Percentiles rank a stretch among this genome's conserved stretches.
Evolutionary conservation across 129 eudicot species (phyloP).

Genomic region (Silybum marianum): DNA sequence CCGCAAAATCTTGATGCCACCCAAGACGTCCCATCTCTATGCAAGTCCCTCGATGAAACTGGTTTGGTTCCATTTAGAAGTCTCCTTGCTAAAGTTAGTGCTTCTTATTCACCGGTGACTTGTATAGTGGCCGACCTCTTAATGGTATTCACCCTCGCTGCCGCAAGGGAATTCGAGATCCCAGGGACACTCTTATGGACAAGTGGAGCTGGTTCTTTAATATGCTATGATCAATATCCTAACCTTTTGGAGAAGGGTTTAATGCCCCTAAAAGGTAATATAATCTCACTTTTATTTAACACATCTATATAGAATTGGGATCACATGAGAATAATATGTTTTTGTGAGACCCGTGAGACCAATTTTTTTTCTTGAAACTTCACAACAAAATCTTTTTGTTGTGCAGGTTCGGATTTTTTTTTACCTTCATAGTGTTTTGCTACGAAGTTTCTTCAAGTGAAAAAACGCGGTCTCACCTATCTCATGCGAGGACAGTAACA

Average conservation of each 20-base stretch:
- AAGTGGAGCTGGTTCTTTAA: conserved; percentile 34
- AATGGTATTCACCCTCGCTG: conserved; percentile 36
- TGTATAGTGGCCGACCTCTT: conserved; percentile 33
- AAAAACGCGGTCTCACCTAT: too few relatives aligned
- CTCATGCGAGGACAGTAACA: too few relatives aligned
- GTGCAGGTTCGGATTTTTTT: too few relatives aligned
- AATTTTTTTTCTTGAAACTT: too few relatives aligned
- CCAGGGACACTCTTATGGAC: conserved; percentile 39
- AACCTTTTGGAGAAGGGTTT: conserved; percentile 31
- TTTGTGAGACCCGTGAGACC: too few relatives aligned
- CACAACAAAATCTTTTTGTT: too few relatives aligned
- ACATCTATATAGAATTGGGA: too few relatives aligned
- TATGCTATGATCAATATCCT: conserved; percentile 37
- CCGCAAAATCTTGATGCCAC: conserved; percentile 33
- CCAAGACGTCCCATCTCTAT: conserved; percentile 32
- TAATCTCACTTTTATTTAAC: neutral
- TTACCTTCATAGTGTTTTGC: too few relatives aligned
- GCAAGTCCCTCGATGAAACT: conserved; percentile 17
- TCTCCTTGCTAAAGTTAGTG: conserved; percentile 28
- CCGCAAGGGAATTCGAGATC: conserved; percentile 28
- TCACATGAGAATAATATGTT: too few relatives aligned
- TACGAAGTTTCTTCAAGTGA: too few relatives aligned
- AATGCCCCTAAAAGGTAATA: conserved; percentile 45
- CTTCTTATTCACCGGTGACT: conserved; percentile 28
- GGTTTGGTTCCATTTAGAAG: conserved; percentile 28